Percentiles rank a stretch among this genome's conserved stretches.
phyloP scores from a whole-genome alignment of 2,329 filamentous ascomycete species.

The Penicillium sp. region DNA sequence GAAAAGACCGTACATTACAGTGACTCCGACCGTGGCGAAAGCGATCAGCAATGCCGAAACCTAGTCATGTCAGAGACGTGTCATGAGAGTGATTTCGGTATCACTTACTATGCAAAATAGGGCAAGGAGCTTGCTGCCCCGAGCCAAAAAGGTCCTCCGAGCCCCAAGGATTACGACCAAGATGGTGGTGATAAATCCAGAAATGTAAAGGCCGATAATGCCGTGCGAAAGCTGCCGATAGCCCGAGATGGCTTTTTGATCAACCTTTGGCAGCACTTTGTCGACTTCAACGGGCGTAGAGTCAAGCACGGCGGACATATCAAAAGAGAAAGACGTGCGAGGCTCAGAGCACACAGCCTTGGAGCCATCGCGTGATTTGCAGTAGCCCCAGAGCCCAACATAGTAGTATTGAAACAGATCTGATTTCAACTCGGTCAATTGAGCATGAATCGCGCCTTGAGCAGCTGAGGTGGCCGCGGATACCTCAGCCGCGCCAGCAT shows the following conservation, averaged over 20 bases:
- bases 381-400: slow-evolving; percentile 13
- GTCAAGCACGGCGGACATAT: slow-evolving; percentile 2
- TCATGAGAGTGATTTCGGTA: neutral
- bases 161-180: neutral
- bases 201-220: slow-evolving; percentile 5
- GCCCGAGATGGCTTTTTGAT: slow-evolving; percentile 1
- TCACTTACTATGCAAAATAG: slow-evolving; percentile 1
- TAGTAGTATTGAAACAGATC: slow-evolving; percentile 5
- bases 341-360: slow-evolving; percentile 5
- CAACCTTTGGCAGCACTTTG: neutral
- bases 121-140: neutral
- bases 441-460: neutral
- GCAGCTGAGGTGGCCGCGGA: neutral
- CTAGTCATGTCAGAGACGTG: neutral
- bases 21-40: slow-evolving; percentile 1
- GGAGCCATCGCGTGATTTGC: neutral
- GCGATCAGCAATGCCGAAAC: neutral
- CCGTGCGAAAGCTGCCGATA: slow-evolving; percentile 4
- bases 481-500: neutral
- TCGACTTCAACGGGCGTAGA: slow-evolving; percentile 1
- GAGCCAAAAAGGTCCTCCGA: neutral
- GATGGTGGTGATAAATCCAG: slow-evolving; percentile 2
- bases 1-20: slow-evolving; percentile 2
- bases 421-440: slow-evolving; percentile 2
- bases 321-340: slow-evolving; percentile 6